Evolutionary conservation across 1,284 basidiomycete genomes (phyloP).

Genomic region (Exsudoporus floridanus): DNA sequence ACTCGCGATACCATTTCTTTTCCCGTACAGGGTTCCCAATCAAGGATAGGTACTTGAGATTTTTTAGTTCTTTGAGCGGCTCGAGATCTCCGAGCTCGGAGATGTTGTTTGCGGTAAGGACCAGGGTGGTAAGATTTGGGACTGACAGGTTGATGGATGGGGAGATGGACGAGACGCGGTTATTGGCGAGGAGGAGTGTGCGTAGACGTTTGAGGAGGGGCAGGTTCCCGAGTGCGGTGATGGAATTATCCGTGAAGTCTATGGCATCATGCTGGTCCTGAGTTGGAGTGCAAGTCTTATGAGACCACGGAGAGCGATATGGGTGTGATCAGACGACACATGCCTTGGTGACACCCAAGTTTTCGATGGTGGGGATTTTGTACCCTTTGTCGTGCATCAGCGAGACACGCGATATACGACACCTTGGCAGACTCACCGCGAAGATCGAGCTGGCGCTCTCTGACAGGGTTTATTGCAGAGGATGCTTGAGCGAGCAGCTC

Average conservation of each 20-base stretch:
- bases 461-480: slow-evolving; percentile 84
- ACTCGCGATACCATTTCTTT: slow-evolving; percentile 96
- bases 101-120: slow-evolving; percentile 78
- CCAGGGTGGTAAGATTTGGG: slow-evolving; percentile 81
- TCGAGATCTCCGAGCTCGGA: slow-evolving; percentile 80
- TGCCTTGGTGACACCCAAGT: slow-evolving; percentile 95
- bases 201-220: slow-evolving; percentile 78
- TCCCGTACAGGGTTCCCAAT: slow-evolving; percentile 90
- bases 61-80: slow-evolving; percentile 76
- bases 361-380: slow-evolving; percentile 98
- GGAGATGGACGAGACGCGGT: slow-evolving; percentile 82
- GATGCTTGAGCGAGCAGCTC: slow-evolving; percentile 80
- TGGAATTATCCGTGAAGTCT: slow-evolving; percentile 95
- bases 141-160: slow-evolving; percentile 76
- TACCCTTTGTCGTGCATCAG: slow-evolving; percentile 59
- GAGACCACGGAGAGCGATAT: slow-evolving; percentile 11
- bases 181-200: slow-evolving; percentile 84
- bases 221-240: slow-evolving; percentile 85
- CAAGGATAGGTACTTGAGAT: slow-evolving; percentile 81
- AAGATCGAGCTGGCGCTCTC: slow-evolving; percentile 93
- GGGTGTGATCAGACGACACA: slow-evolving; percentile 26
- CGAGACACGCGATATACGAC: slow-evolving; percentile 24
- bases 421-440: slow-evolving; percentile 62
- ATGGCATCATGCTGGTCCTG: slow-evolving; percentile 93
- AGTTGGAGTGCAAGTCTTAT: slow-evolving; percentile 4